Evolutionary conservation across 306 rosid genomes (phyloP).

Genomic region (Inga laurina): DNA sequence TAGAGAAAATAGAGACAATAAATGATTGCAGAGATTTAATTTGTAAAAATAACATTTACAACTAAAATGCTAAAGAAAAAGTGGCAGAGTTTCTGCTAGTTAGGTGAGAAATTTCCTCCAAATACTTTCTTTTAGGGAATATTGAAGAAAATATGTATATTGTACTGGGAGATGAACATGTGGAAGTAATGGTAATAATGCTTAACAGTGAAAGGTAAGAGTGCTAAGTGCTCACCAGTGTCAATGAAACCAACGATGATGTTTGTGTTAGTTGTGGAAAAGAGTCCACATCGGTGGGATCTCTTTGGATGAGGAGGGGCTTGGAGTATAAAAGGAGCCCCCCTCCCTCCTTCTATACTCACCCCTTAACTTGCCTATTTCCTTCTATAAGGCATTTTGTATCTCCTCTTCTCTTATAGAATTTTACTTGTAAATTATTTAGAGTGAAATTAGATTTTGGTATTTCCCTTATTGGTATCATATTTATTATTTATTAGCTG

Average conservation of each 20-base stretch:
- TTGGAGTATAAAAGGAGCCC: no score
- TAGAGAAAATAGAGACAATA: not conserved
- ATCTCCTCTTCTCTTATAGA: no score
- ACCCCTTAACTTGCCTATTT: no score
- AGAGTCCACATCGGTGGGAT: no score
- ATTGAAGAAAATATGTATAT: not conserved
- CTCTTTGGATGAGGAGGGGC: no score
- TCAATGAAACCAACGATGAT: constrained; percentile 85
- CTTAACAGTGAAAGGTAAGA: not conserved
- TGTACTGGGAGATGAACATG: not conserved
- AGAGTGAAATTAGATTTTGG: no score
- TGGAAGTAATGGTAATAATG: not conserved
- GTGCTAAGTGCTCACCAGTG: constrained; percentile 54
- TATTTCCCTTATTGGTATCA: no score
- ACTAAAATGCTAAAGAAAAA: not conserved
- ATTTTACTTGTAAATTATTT: no score
- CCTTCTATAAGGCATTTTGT: no score
- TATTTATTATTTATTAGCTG: no score
- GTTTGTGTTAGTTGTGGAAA: no score
- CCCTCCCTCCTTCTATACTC: no score
- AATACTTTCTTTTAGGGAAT: not conserved
- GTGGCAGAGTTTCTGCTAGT: constrained; percentile 23
- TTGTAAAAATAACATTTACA: not conserved
- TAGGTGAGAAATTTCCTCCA: not conserved
- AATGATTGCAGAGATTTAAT: not conserved